Percentiles rank a stretch among this genome's conserved stretches.
Conservation (phyloP, 371 early-diverging fungal genomes). For the Saksenaea oblongispora region DNA sequence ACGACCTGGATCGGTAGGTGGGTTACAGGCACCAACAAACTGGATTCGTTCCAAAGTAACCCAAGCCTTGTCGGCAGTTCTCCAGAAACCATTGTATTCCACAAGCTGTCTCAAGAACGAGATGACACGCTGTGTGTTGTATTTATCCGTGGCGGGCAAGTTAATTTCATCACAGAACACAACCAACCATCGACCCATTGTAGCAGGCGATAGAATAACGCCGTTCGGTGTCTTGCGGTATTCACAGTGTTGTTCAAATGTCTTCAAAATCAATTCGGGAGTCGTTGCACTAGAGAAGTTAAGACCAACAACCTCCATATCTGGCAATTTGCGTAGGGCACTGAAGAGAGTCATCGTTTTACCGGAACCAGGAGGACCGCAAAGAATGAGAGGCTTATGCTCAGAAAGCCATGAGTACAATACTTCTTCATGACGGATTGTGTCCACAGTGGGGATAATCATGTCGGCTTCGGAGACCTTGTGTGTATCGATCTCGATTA, state of each 20-base stretch:
- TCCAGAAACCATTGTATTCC: constrained; percentile 97
- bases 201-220: constrained; percentile 82
- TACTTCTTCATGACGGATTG: constrained; percentile 96
- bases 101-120: constrained; percentile 95
- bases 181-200: constrained; percentile 93
- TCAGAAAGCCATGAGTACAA: constrained; percentile 95
- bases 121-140: constrained; percentile 97
- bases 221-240: constrained; percentile 96
- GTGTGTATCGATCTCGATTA: constrained; percentile 95
- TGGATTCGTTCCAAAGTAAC: constrained; percentile 94
- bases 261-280: constrained; percentile 93
- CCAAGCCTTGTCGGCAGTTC: constrained; percentile 90
- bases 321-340: constrained; percentile 92
- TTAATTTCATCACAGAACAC: constrained; percentile 99
- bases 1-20: constrained; percentile 99
- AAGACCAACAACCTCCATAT: constrained; percentile 96
- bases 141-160: constrained; percentile 93
- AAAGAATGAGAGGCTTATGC: constrained; percentile 92
- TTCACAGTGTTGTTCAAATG: constrained; percentile 98
- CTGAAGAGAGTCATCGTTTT: constrained; percentile 99
- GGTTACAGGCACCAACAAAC: constrained; percentile 99
- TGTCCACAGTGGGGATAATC: constrained; percentile 97
- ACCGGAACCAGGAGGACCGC: constrained; percentile 99
- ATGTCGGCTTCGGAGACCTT: constrained; percentile 92
- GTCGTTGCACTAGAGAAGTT: constrained; percentile 98